Base-by-base conservation (phyloP, 2,329 filamentous ascomycete genomes). In the Aaosphaeria arxii region DNA sequence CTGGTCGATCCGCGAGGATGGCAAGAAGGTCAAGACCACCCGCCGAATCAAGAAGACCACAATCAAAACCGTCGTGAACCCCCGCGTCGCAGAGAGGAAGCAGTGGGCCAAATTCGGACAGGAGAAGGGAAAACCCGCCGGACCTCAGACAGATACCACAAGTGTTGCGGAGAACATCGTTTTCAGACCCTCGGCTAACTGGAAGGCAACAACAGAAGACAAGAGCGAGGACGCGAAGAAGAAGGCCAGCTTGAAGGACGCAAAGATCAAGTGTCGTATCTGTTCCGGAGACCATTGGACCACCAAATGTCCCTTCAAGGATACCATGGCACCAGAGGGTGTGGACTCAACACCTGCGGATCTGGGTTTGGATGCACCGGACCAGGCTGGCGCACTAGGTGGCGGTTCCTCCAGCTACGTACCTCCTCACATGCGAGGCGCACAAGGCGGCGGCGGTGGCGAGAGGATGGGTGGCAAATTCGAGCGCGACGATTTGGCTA, bases 261-360 rank as follows among this genome's bases (percentile, higher is more conserved):
- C 96, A 84, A 95, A 96, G 80, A 95, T 99, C 81, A 97, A 97
- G 83, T 99, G 94, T 77, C 88, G 94, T 82, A 97, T 99, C 71
- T 99, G 94, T 79, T 89, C 86, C 71, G 94, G 92, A 70, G 94
- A 99, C 80, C 94, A 99, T 84, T 99, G 97, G 81, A 99, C 94
- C 39, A 92, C 92, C 60, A 87, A 94, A 73, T 99, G 94, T 84
- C 94, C 94, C 33, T 99, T 96, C 86, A 99, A 97, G 81, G 94
- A 97, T 72, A 99, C 92, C 63, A 96, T 99, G 91, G 91, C 92
- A 33, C 94, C 89, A 35, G 84, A 91, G 52, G 75, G 75, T 56
- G 76, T 74, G 55, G 59, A 62, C 11, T 69, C 67, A 36, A 68
- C 69, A 24, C 72, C 73, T 28, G 80, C 79, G 40, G 64, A 67